Conservation (phyloP, 31 red algal species). For the Endocladia muricata region DNA sequence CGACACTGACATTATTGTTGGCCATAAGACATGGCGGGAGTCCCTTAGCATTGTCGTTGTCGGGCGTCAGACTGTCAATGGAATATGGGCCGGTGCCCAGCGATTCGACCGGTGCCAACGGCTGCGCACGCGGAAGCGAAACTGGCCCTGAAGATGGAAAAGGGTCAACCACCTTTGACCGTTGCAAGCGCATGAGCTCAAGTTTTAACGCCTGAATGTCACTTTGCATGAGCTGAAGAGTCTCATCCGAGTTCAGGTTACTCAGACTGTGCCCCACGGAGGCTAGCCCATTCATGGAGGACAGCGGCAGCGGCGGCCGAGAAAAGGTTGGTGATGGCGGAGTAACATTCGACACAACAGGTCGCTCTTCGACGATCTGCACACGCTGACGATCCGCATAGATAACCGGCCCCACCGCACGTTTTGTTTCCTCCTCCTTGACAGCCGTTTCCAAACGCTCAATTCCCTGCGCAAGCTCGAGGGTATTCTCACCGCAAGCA, state of each 20-base stretch:
- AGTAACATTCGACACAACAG: not conserved
- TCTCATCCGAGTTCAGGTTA: conserved; percentile 64
- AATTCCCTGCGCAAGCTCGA: conserved; percentile 66
- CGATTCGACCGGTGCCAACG: not conserved
- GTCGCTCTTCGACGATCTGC: not conserved
- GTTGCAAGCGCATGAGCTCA: conserved; percentile 61
- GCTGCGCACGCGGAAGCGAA: conserved; percentile 11
- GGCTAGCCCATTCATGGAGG: conserved; percentile 14
- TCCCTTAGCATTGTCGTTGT: conserved; percentile 8
- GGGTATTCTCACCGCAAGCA: conserved; percentile 49
- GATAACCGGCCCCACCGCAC: not conserved
- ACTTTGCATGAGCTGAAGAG: conserved; percentile 64
- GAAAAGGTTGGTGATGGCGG: not conserved
- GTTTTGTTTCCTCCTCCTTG: conserved; percentile 51
- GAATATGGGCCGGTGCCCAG: conserved; percentile 18
- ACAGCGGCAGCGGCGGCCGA: not conserved
- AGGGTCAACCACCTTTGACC: conserved; percentile 13
- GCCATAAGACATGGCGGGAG: conserved; percentile 45
- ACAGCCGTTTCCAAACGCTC: conserved; percentile 58
- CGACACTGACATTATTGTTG: conserved; percentile 53
- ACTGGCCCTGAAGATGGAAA: conserved; percentile 25
- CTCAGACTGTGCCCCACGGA: conserved; percentile 8
- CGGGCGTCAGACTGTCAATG: not conserved
- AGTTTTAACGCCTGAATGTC: conserved; percentile 69
- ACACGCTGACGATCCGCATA: not conserved